Conservation (phyloP, 1,284 basidiomycete genomes). For the Lentinus polychrous region DNA sequence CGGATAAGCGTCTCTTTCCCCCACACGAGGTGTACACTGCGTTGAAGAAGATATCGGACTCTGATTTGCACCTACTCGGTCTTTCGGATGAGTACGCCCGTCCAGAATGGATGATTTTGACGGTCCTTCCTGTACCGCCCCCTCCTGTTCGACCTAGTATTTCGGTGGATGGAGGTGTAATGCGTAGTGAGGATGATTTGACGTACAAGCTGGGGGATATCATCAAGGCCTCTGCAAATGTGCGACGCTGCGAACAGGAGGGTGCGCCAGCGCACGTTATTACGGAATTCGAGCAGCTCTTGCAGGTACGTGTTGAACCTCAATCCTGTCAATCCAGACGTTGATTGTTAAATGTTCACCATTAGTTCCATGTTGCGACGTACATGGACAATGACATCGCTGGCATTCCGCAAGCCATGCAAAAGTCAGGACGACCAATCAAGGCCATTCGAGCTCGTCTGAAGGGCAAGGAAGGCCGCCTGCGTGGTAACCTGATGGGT, state of each 20-base stretch:
- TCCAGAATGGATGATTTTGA: constrained; percentile 99
- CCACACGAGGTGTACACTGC: constrained; percentile 89
- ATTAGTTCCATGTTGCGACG: constrained; percentile 93
- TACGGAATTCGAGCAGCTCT: constrained; percentile 91
- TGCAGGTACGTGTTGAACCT: constrained; percentile 55
- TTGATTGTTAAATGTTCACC: neutral
- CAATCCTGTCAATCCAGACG: neutral
- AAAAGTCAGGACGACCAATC: constrained; percentile 96
- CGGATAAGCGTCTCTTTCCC: constrained; percentile 85
- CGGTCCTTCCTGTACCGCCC: constrained; percentile 95
- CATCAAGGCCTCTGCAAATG: constrained; percentile 91
- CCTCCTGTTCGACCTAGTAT: constrained; percentile 98
- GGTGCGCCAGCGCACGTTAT: constrained; percentile 96
- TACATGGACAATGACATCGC: constrained; percentile 99
- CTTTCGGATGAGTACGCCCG: constrained; percentile 94
- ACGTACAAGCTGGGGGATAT: constrained; percentile 98
- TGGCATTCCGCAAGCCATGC: constrained; percentile 94
- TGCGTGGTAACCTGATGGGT: constrained; percentile 98
- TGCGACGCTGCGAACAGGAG: constrained; percentile 92
- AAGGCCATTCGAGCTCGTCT: constrained; percentile 98
- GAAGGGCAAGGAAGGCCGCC: constrained; percentile 98
- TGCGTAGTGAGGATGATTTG: constrained; percentile 97
- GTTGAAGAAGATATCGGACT: constrained; percentile 88
- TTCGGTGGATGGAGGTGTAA: constrained; percentile 91
- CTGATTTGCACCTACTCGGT: constrained; percentile 88